Percentiles rank a stretch among this genome's conserved stretches.
These are phyloP conservation scores for Kwoniella mangroviensis DNA, from an alignment of 768 basidiomycete genomes.

Conservation along the genomic window DNA sequence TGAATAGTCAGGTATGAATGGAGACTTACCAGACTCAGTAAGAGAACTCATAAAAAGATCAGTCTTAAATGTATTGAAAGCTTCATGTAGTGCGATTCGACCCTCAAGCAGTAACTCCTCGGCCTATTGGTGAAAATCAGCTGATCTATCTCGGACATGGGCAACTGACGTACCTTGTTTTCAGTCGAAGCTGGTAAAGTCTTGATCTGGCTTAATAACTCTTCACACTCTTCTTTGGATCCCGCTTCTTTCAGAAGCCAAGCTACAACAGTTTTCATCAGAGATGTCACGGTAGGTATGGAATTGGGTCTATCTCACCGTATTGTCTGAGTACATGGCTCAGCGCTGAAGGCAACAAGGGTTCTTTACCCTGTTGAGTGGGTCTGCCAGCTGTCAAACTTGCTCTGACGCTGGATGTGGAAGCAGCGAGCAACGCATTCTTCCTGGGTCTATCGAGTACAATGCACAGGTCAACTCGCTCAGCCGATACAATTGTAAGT, in stretches of 20 bases:
- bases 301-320: conserved; percentile 27
- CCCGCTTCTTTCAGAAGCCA: conserved; percentile 38
- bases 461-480: conserved; percentile 50
- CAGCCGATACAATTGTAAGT: no score
- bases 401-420: conserved; percentile 17
- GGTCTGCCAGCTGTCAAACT: conserved; percentile 15
- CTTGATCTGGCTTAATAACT: conserved; percentile 63
- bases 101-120: conserved; percentile 77
- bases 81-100: conserved; percentile 75
- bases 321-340: conserved; percentile 49
- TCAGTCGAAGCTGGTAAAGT: conserved; percentile 60
- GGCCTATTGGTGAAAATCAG: conserved; percentile 61
- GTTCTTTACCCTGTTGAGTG: conserved; percentile 26
- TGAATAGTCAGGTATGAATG: conserved; percentile 5
- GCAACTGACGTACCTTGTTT: conserved; percentile 21
- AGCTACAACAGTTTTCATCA: conserved; percentile 16
- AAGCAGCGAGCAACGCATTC: conserved; percentile 14
- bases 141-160: background rate
- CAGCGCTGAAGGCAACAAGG: conserved; percentile 36
- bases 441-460: conserved; percentile 27
- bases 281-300: background rate
- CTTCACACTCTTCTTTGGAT: conserved; percentile 59
- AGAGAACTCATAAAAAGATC: conserved; percentile 91
- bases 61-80: conserved; percentile 74
- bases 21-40: conserved; percentile 79